Base-by-base conservation (phyloP, 257 asterid genomes). In the Salvia miltiorrhiza region DNA sequence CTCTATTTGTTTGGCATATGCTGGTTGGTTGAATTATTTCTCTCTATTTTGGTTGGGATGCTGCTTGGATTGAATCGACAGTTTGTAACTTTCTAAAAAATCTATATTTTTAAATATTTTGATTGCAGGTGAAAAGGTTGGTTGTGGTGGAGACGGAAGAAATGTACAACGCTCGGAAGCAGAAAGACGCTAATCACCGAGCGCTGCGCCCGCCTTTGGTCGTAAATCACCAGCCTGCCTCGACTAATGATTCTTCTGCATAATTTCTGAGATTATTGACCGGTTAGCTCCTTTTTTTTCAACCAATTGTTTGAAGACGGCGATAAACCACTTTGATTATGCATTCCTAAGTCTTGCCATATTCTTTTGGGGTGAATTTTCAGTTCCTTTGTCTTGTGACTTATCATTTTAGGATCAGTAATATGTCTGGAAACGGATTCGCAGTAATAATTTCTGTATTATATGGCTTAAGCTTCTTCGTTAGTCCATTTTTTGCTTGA, bases 141-240 rank as follows among this genome's bases (percentile, higher is more conserved):
- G 85, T 89, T 43, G 92, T 81, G 32, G 65, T 89, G 6, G 96
- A 89, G 77, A 87, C 95, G 1, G 83, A 89, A 78, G 96, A 89
- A 78, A 89, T 89, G 96, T 76, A 75, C 56, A 84, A 85, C 48
- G 94, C 92, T 56, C 78, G 97, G 69, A 88, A 88, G 76, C 87
- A 83, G 84, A 86, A 85, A 28, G 28, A 62, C 1, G 88, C 85
- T 13, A 73, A 58, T 30, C 91, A 88, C 59, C 79, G 71, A 69
- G 95, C 97, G 48, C 76, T 85, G 2, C 90, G 90, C 23, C 88
- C 93, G 49, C 96, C 95, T 1, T 57, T 90, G 88, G 84, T 87
- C 32, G 75, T 87, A 16, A 79, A 67, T 60, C 96, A 88, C 73
- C 81, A 65, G 3, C 60, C 78, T 20, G 73, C 82, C 30, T 57